Conservation (phyloP, 495 filamentous ascomycete genomes). For the Aspergillus bertholletiae region DNA sequence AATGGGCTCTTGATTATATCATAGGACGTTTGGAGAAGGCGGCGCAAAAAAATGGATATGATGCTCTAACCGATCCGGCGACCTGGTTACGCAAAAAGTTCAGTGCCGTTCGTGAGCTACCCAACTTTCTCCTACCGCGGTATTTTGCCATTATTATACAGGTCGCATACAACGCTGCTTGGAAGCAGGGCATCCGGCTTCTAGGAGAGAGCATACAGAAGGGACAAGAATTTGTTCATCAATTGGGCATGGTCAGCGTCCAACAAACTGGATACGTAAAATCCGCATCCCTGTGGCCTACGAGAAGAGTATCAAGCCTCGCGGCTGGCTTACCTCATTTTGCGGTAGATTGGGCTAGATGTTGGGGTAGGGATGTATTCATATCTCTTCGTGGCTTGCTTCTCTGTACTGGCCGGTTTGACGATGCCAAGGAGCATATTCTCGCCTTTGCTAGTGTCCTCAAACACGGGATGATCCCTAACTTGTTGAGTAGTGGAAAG, state of each 20-base stretch:
- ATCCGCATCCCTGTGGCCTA: conserved; percentile 85
- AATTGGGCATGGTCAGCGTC: conserved; percentile 80
- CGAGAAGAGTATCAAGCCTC: conserved; percentile 76
- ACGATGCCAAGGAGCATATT: conserved; percentile 89
- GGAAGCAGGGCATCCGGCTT: conserved; percentile 71
- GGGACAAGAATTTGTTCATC: conserved; percentile 82
- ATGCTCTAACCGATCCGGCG: conserved; percentile 58
- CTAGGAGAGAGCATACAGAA: conserved; percentile 72
- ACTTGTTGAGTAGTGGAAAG: conserved; percentile 80
- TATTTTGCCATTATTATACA: conserved; percentile 90
- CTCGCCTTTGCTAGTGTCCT: conserved; percentile 92
- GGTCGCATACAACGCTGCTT: conserved; percentile 80
- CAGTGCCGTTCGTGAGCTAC: conserved; percentile 74
- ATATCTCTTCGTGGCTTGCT: conserved; percentile 90
- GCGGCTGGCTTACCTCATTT: conserved; percentile 97
- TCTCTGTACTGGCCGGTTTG: conserved; percentile 81
- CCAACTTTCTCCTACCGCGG: conserved; percentile 83
- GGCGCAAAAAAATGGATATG: conserved; percentile 55
- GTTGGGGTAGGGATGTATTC: conserved; percentile 97
- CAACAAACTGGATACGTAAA: conserved; percentile 87
- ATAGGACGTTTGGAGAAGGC: conserved; percentile 72
- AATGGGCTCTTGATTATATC: conserved; percentile 94
- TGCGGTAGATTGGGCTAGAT: conserved; percentile 87
- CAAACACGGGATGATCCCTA: conserved; percentile 99
- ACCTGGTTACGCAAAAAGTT: conserved; percentile 82